Evolutionary conservation across 2,329 filamentous ascomycete genomes (phyloP), one percentile per base, ranked within the genome.

Genomic region (Exophiala oligosperma): DNA sequence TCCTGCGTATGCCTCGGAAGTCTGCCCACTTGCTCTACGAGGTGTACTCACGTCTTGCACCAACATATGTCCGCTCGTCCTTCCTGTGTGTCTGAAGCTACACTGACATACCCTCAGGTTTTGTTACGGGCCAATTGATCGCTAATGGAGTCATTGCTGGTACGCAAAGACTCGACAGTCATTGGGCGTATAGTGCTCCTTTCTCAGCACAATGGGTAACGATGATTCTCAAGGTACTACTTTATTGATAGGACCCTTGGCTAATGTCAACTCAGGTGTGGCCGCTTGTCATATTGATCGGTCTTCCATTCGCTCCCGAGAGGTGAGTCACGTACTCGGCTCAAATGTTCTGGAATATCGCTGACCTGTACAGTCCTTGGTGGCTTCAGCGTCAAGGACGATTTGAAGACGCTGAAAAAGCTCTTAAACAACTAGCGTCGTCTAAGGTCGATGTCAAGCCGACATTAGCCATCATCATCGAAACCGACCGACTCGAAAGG

Each of bases 11-110:
- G 73, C 76, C 8, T 79, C 74, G 0, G 80, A 74, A 56, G 71
- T 76, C 1, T 70, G 68, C 17, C 73, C 73, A 6, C 63, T 72
- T 8, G 74, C 74, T 3, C 72, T 83, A 1, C 74, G 81, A 43
- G 80, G 80, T 37, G 71, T 81, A 23, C 70, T 79, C 0, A 81
- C 79, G 0, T 76, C 78, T 0, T 78, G 77, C 12, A 74, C 81
- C 29, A 81, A 83, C 60, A 72, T 84, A 1, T 79, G 77, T 14
- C 17, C 40, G 40, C 40, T 43, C 21, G 17, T 11, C 40, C 3
- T 11, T n/a, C 14, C n/a, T 7, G 14, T 21, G 4, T 43, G 14
- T 14, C 40, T 7, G 40, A 43, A 21, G 14, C 11, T 21, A 17
- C 9, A 23, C 40, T 43, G 21, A 43, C 6, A 43, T 43, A 17